A percentile compares a stretch with the other conserved stretches of the same genome.
phyloP scores from a whole-genome alignment of 2,329 filamentous ascomycete genomes.

The Colletotrichum spinosum region DNA sequence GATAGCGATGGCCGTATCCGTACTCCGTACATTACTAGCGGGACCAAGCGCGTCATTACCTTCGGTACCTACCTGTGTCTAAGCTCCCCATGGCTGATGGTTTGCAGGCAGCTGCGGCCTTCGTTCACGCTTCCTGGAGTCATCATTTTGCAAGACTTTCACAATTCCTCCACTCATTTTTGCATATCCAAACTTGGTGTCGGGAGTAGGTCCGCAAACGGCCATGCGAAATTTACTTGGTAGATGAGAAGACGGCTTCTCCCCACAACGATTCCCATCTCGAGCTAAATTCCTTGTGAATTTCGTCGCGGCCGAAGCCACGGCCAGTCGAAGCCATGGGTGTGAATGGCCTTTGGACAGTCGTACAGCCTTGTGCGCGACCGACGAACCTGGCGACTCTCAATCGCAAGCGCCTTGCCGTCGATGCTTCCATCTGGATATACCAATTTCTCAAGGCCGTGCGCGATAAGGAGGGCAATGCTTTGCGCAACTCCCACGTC shows the following conservation, averaged over 20 bases:
- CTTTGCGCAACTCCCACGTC: slow-evolving; percentile 93
- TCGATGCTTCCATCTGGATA: slow-evolving; percentile 99
- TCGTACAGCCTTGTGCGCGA: slow-evolving; percentile 92
- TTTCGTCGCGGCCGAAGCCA: slow-evolving; percentile 1
- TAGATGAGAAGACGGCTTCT: slow-evolving; percentile 38
- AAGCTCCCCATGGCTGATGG: slow-evolving; percentile 19
- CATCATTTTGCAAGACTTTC: neutral
- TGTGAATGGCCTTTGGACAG: slow-evolving; percentile 97
- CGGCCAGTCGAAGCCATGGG: slow-evolving; percentile 74
- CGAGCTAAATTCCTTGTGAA: slow-evolving; percentile 30
- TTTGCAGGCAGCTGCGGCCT: slow-evolving; percentile 16
- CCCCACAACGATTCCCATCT: slow-evolving; percentile 6
- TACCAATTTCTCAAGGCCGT: slow-evolving; percentile 99
- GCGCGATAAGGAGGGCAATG: slow-evolving; percentile 97
- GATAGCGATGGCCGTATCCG: slow-evolving; percentile 11
- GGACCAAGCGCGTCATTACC: slow-evolving; percentile 34
- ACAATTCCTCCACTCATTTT: neutral
- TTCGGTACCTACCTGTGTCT: slow-evolving; percentile 18
- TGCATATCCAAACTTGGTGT: neutral
- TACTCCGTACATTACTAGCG: too few relatives aligned
- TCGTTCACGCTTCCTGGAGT: slow-evolving; percentile 23
- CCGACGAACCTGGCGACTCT: slow-evolving; percentile 97
- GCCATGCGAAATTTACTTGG: slow-evolving; percentile 23
- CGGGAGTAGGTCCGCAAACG: slow-evolving; percentile 1
- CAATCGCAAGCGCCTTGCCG: slow-evolving; percentile 94